Evolutionary conservation across 768 basidiomycete genomes (phyloP).

Genomic region (Mycena polygramma): DNA sequence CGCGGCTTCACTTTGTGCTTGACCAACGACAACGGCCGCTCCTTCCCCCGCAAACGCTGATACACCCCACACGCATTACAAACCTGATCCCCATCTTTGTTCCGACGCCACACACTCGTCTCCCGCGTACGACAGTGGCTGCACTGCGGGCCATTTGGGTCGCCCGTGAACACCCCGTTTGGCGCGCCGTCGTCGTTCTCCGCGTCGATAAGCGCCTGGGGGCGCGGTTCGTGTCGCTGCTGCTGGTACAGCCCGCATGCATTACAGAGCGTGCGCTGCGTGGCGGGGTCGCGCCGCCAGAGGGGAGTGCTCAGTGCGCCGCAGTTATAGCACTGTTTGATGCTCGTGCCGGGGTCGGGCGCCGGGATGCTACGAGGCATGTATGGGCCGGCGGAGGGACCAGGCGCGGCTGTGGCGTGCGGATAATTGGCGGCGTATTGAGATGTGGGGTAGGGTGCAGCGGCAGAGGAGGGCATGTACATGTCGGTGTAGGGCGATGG

Average conservation of each 20-base stretch:
- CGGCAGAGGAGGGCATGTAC: too few relatives aligned
- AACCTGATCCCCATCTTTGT: neutral
- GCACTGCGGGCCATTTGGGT: neutral
- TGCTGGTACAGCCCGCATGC: slow-evolving; percentile 27
- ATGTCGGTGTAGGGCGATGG: too few relatives aligned
- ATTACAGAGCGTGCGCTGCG: slow-evolving; percentile 20
- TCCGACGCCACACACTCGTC: neutral
- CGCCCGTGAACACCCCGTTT: neutral
- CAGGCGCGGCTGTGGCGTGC: too few relatives aligned
- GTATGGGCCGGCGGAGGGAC: too few relatives aligned
- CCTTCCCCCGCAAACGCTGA: neutral
- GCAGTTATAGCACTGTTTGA: slow-evolving; percentile 21
- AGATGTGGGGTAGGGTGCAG: too few relatives aligned
- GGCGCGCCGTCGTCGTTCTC: neutral
- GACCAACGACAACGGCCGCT: neutral
- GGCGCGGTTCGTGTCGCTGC: slow-evolving; percentile 16
- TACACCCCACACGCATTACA: neutral
- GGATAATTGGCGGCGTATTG: too few relatives aligned
- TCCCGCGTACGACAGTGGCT: neutral
- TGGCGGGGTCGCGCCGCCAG: slow-evolving; percentile 27
- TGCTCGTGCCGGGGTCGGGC: neutral
- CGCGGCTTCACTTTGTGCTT: too few relatives aligned
- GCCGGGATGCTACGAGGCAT: too few relatives aligned
- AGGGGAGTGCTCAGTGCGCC: slow-evolving; percentile 16
- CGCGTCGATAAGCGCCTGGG: slow-evolving; percentile 13